phyloP scores from a whole-genome alignment of 2,329 filamentous ascomycete genomes.

The Colletotrichum sp. region DNA sequence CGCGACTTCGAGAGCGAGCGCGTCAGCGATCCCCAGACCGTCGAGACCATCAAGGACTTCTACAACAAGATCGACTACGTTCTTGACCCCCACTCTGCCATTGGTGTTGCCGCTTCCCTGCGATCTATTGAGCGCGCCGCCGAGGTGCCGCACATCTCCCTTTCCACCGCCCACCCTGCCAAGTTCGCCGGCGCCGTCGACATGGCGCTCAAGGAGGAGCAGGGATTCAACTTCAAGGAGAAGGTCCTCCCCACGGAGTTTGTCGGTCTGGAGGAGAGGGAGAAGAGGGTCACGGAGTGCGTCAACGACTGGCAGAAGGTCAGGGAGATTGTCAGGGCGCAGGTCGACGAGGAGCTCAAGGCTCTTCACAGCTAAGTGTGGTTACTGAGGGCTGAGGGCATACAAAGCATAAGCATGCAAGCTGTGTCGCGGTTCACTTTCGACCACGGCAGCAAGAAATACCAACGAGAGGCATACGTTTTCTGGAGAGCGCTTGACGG shows the following conservation, averaged over 20 bases:
- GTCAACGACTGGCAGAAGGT: slow-evolving; percentile 77
- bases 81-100: slow-evolving; percentile 90
- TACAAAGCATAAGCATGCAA: not conserved
- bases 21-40: slow-evolving; percentile 69
- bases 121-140: slow-evolving; percentile 67
- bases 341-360: slow-evolving; percentile 70
- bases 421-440: not conserved
- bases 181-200: slow-evolving; percentile 92
- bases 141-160: slow-evolving; percentile 74
- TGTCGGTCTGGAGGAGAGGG: slow-evolving; percentile 75
- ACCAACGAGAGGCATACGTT: not conserved
- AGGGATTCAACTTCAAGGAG: slow-evolving; percentile 76
- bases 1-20: slow-evolving; percentile 83
- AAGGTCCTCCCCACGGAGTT: slow-evolving; percentile 85
- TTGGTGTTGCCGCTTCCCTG: slow-evolving; percentile 79
- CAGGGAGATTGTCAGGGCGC: slow-evolving; percentile 74
- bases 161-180: slow-evolving; percentile 93
- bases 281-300: slow-evolving; percentile 74
- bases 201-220: slow-evolving; percentile 72
- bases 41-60: slow-evolving; percentile 65
- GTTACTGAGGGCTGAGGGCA: not conserved
- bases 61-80: slow-evolving; percentile 74
- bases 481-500: not conserved
- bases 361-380: slow-evolving; percentile 5
- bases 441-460: not conserved